These are phyloP conservation scores for Dissophora ornata DNA, from an alignment of 192 early-diverging fungal species.

Conservation along the genomic window DNA sequence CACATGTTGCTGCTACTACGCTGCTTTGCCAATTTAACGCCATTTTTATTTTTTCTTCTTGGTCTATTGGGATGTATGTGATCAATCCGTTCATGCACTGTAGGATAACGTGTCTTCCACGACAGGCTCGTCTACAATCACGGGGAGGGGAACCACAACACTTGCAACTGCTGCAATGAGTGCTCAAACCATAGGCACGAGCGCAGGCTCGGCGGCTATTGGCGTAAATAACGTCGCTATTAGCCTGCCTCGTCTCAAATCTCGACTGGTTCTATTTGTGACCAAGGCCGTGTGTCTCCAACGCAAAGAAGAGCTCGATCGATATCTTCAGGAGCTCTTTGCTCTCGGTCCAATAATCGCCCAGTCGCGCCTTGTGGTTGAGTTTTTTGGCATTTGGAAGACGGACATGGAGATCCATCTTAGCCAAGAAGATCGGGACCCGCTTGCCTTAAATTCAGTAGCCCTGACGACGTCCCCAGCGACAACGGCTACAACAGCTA, in stretches of 20 bases:
- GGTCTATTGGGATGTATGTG: no score
- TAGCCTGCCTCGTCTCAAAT: conserved; percentile 30
- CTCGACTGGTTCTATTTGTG: conserved; percentile 31
- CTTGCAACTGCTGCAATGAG: background rate
- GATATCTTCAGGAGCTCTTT: conserved; percentile 49
- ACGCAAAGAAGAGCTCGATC: conserved; percentile 46
- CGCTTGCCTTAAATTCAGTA: conserved; percentile 22
- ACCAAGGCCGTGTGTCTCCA: conserved; percentile 43
- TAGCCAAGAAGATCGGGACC: conserved; percentile 47
- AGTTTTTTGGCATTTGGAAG: conserved; percentile 53
- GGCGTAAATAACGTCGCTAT: background rate
- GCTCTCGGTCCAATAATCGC: conserved; percentile 34
- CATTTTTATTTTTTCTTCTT: no score
- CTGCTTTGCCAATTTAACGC: background rate
- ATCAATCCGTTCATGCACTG: conserved; percentile 4
- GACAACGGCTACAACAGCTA: background rate
- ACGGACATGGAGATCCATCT: conserved; percentile 47
- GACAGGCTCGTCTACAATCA: background rate
- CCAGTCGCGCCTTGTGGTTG: conserved; percentile 47
- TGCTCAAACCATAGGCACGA: background rate
- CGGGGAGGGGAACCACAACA: background rate
- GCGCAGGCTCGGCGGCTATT: background rate
- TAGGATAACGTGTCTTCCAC: background rate
- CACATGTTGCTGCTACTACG: background rate
- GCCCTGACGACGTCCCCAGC: background rate